A percentile compares a stretch with the other conserved stretches of the same genome.
phyloP scores from a whole-genome alignment of 352 stramenopile species.

The Phytopythium boreale region DNA sequence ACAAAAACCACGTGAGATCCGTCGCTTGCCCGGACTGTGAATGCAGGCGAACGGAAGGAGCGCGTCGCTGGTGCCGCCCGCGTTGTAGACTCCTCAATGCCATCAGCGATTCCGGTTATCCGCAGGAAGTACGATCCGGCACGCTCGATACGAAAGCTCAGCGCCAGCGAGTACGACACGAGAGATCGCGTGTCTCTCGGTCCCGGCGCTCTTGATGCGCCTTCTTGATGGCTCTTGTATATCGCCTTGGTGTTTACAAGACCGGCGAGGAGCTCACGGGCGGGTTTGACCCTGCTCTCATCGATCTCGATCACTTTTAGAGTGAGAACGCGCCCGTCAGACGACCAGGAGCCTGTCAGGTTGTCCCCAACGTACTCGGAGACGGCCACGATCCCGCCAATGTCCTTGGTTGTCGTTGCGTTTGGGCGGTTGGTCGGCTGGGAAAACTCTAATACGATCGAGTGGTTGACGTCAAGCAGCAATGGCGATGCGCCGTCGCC shows the following conservation, averaged over 20 bases:
- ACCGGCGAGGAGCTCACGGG: constrained; percentile 39
- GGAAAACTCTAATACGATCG: constrained; percentile 52
- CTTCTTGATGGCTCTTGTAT: background rate
- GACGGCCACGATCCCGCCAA: constrained; percentile 50
- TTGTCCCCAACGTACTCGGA: constrained; percentile 56
- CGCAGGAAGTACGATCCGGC: constrained; percentile 27
- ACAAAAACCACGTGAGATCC: background rate
- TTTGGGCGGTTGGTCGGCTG: constrained; percentile 47
- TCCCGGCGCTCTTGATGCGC: background rate
- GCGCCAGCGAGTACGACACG: constrained; percentile 1
- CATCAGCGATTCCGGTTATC: constrained; percentile 1
- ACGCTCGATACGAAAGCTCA: constrained; percentile 39
- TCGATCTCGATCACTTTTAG: constrained; percentile 42
- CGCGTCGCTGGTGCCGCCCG: background rate
- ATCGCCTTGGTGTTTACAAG: constrained; percentile 25
- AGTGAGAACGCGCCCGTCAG: constrained; percentile 33
- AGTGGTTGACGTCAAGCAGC: constrained; percentile 35
- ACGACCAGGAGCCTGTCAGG: constrained; percentile 31
- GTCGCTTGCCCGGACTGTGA: background rate
- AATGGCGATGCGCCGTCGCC: background rate
- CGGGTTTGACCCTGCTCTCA: constrained; percentile 25
- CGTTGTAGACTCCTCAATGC: background rate
- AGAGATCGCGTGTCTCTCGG: background rate
- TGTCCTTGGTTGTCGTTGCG: constrained; percentile 21
- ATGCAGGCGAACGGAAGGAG: constrained; percentile 14